A percentile compares a stretch with the other conserved stretches of the same genome.
Evolutionary conservation across 2,329 filamentous ascomycete species (phyloP).

Genomic region (Immersiporthe knoxdaviesiana): DNA sequence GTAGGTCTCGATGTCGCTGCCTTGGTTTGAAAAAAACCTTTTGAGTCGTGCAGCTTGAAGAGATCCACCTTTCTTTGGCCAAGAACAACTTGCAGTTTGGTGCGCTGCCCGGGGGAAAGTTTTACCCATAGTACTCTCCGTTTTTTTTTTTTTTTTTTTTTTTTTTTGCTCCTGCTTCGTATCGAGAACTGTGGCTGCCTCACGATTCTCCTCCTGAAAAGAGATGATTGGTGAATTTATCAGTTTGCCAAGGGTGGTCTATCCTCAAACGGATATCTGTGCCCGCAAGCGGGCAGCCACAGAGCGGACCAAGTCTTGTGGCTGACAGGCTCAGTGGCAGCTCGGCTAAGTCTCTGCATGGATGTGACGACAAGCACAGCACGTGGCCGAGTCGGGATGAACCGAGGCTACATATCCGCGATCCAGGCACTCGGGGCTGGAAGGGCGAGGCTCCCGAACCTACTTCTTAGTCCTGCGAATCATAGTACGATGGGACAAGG

Average conservation of each 20-base stretch:
- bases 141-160: too few relatives aligned
- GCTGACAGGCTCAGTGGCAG: not conserved
- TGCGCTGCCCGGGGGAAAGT: not conserved
- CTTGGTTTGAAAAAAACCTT: not conserved
- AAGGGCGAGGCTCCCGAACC: not conserved
- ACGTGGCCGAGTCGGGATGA: not conserved
- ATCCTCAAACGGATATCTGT: not conserved
- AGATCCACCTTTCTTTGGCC: not conserved
- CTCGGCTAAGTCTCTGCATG: not conserved
- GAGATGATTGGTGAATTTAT: not conserved
- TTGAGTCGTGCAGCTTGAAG: not conserved
- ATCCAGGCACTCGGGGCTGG: not conserved
- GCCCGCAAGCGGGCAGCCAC: conserved; percentile 1
- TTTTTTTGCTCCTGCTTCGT: not conserved
- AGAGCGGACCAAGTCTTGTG: too few relatives aligned
- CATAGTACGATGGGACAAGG: not conserved
- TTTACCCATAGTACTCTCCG: not conserved
- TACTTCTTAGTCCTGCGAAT: not conserved
- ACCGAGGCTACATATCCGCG: not conserved
- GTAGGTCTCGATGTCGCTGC: not conserved
- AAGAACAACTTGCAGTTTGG: not conserved
- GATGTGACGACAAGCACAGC: not conserved
- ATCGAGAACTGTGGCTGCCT: not conserved
- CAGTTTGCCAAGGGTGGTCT: not conserved
- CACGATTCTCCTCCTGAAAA: not conserved